Conservation (phyloP, 345 rosid genomes). For the Atalantia buxifolia region DNA sequence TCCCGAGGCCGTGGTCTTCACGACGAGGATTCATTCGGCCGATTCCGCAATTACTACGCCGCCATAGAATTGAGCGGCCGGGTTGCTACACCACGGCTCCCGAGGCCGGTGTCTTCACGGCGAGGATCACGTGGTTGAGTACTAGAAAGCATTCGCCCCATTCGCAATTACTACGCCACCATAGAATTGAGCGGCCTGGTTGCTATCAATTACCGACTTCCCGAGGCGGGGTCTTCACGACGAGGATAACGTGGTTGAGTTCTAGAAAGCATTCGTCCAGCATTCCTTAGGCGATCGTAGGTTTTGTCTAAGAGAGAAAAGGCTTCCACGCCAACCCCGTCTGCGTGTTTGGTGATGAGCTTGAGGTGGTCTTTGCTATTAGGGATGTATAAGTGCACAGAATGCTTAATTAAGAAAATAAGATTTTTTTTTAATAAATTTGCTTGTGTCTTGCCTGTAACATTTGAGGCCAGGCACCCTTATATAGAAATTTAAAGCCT, state of each 20-base stretch:
- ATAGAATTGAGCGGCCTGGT: background rate
- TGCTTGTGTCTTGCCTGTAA: background rate
- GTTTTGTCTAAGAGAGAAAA: slow-evolving; percentile 9
- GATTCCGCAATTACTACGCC: no score
- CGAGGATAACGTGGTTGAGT: background rate
- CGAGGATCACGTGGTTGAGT: no score
- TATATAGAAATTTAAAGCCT: background rate
- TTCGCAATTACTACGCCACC: background rate
- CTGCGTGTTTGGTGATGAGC: slow-evolving; percentile 3
- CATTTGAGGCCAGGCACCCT: background rate
- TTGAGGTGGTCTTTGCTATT: background rate
- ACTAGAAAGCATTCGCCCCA: no score
- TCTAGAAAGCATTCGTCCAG: background rate
- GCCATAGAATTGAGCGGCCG: no score
- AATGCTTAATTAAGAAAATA: background rate
- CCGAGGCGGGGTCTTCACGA: background rate
- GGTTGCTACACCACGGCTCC: no score
- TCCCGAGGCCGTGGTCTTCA: no score
- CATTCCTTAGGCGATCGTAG: background rate
- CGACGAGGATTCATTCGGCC: no score
- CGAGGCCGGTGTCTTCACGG: no score
- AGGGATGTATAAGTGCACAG: background rate
- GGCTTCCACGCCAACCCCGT: slow-evolving; percentile 9
- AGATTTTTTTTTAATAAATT: background rate
- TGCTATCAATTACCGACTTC: background rate